Percentiles rank a stretch among this genome's conserved stretches.
phyloP scores from a whole-genome alignment of 257 asterid species.

The Verbena officinalis region DNA sequence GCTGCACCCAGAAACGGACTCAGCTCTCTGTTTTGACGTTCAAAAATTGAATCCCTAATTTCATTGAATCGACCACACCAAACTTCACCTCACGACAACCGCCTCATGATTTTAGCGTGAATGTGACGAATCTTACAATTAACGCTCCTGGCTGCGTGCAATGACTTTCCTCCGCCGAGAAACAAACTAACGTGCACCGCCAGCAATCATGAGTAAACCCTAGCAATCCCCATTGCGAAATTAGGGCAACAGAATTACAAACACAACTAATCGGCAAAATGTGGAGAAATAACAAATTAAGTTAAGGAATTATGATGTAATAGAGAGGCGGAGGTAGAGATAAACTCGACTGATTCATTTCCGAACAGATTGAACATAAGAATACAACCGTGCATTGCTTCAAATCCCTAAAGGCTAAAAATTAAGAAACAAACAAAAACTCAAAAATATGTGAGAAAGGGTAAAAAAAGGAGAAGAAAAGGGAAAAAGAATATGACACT shows the following conservation, averaged over 20 bases:
- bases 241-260: slow-evolving; percentile 11
- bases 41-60: not conserved
- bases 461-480: not conserved
- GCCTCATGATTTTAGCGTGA: slow-evolving; percentile 22
- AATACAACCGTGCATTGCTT: slow-evolving; percentile 24
- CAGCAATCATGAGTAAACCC: slow-evolving; percentile 30
- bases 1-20: slow-evolving; percentile 11
- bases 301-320: not conserved
- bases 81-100: slow-evolving; percentile 32
- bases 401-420: slow-evolving; percentile 24
- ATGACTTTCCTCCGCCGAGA: not conserved
- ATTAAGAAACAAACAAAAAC: not conserved
- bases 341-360: slow-evolving; percentile 28
- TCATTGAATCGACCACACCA: slow-evolving; percentile 21
- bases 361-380: slow-evolving; percentile 9
- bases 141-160: slow-evolving; percentile 4
- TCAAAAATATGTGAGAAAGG: not conserved
- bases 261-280: not conserved
- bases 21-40: slow-evolving; percentile 4
- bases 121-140: not conserved
- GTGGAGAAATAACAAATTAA: not conserved
- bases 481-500: slow-evolving; percentile 30
- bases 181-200: slow-evolving; percentile 18
- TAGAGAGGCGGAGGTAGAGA: not conserved
- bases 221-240: slow-evolving; percentile 2